Evolutionary conservation across 768 basidiomycete genomes (phyloP).

Genomic region (Suillus subaureus): DNA sequence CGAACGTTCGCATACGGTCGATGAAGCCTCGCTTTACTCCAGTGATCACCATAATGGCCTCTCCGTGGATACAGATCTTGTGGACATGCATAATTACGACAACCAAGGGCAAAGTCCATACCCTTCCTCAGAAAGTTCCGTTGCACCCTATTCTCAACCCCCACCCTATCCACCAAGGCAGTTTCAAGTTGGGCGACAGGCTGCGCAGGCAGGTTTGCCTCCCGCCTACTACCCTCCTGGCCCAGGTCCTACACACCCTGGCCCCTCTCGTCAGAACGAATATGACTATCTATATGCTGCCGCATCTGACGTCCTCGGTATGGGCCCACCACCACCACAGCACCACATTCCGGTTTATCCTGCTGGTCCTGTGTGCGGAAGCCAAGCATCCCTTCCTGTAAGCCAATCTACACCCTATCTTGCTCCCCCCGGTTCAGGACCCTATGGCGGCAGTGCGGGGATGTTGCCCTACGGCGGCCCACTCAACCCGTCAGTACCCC

Average conservation of each 20-base stretch:
- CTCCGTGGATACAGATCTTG: conserved; percentile 38
- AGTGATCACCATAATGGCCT: conserved; percentile 33
- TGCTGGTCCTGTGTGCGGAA: conserved; percentile 24
- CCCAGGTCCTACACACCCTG: conserved; percentile 11
- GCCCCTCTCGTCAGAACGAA: conserved; percentile 37
- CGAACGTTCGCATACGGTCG: conserved; percentile 18
- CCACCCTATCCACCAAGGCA: conserved; percentile 25
- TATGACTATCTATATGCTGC: conserved; percentile 70
- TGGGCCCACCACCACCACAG: conserved; percentile 55
- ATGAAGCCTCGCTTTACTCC: conserved; percentile 33
- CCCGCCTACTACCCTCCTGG: conserved; percentile 22
- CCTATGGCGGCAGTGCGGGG: conserved; percentile 23
- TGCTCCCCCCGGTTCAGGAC: conserved; percentile 28
- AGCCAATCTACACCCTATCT: conserved; percentile 36
- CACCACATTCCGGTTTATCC: conserved; percentile 22
- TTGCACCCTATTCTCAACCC: conserved; percentile 17
- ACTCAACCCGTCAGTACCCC: conserved; percentile 28
- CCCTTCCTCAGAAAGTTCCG: conserved; percentile 25
- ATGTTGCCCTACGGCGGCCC: conserved; percentile 19
- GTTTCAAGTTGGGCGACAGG: conserved; percentile 31
- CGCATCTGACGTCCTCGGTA: conserved; percentile 79
- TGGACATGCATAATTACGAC: conserved; percentile 42
- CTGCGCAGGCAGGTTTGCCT: conserved; percentile 24
- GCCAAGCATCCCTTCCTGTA: conserved; percentile 25
- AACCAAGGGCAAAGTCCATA: conserved; percentile 36